phyloP scores from a whole-genome alignment of 306 rosid species.

The Rosa lucieae region DNA sequence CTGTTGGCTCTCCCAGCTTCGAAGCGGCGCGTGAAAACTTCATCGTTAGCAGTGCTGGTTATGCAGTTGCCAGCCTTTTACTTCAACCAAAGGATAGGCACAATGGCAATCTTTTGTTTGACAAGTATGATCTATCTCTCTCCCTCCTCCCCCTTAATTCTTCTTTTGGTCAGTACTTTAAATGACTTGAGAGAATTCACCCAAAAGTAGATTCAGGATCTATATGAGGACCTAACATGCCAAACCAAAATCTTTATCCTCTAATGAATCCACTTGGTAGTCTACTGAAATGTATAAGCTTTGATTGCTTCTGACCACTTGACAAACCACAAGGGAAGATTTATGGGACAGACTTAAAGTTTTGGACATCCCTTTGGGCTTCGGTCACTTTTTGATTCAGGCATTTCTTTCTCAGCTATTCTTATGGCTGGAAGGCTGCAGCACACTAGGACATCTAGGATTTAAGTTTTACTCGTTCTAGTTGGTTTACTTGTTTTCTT shows the following conservation, averaged over 20 bases:
- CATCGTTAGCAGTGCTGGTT: slow-evolving; percentile 93
- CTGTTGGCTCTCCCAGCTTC: slow-evolving; percentile 78
- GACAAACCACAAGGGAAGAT: not conserved
- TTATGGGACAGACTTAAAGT: not conserved
- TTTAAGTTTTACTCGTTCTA: not conserved
- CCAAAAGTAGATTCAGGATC: not conserved
- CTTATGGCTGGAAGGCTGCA: not conserved
- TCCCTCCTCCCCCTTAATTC: slow-evolving; percentile 1
- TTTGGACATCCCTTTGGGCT: not conserved
- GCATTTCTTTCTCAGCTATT: not conserved
- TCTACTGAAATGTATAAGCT: not conserved
- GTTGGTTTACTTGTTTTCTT: not conserved
- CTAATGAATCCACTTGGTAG: not conserved
- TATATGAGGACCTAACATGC: not conserved
- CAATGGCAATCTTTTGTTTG: slow-evolving; percentile 90
- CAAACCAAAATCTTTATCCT: not conserved
- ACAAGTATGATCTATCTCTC: slow-evolving; percentile 52
- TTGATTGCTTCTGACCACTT: not conserved
- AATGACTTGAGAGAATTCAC: not conserved
- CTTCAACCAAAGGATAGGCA: slow-evolving; percentile 99
- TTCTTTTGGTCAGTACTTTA: not conserved
- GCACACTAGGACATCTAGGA: not conserved
- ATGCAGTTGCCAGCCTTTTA: slow-evolving; percentile 94
- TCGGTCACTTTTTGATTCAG: not conserved
- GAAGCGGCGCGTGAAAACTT: slow-evolving; percentile 98